Percentiles rank a stretch among this genome's conserved stretches.
Evolutionary conservation across 768 basidiomycete genomes (phyloP).

Genomic region (Boletus fagicola): DNA sequence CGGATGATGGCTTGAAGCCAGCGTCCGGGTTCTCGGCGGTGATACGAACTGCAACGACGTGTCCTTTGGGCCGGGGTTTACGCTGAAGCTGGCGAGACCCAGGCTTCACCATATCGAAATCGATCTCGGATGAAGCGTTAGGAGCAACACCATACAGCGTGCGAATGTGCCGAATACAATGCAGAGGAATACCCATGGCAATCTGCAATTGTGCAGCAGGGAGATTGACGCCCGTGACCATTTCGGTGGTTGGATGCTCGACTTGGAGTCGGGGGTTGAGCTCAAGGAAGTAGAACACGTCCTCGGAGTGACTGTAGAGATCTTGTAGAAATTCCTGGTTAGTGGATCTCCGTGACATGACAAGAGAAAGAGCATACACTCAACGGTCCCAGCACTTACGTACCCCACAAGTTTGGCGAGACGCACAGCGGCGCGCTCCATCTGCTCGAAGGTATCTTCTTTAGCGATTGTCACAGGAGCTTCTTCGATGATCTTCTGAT

Average conservation of each 20-base stretch:
- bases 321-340: slow-evolving; percentile 45
- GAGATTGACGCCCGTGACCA: slow-evolving; percentile 98
- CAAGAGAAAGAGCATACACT: slow-evolving; percentile 54
- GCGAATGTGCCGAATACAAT: slow-evolving; percentile 94
- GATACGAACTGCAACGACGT: slow-evolving; percentile 98
- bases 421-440: slow-evolving; percentile 99
- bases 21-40: slow-evolving; percentile 99
- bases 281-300: slow-evolving; percentile 96
- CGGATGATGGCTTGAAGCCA: slow-evolving; percentile 98
- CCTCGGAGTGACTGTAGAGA: slow-evolving; percentile 91
- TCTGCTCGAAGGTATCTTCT: slow-evolving; percentile 88
- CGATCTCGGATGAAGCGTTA: slow-evolving; percentile 85
- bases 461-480: slow-evolving; percentile 98
- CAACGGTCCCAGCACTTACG: slow-evolving; percentile 97
- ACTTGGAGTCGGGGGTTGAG: slow-evolving; percentile 99
- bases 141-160: slow-evolving; percentile 94
- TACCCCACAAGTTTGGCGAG: slow-evolving; percentile 99
- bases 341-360: neutral
- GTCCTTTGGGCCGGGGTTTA: slow-evolving; percentile 94
- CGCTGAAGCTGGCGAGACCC: slow-evolving; percentile 86
- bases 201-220: slow-evolving; percentile 96
- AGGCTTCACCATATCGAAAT: slow-evolving; percentile 93
- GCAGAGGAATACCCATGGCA: slow-evolving; percentile 96
- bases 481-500: slow-evolving; percentile 99
- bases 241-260: slow-evolving; percentile 99